Evolutionary conservation across 2,329 filamentous ascomycete genomes (phyloP).

Genomic region (Graphilbum ipis-grandicollis): DNA sequence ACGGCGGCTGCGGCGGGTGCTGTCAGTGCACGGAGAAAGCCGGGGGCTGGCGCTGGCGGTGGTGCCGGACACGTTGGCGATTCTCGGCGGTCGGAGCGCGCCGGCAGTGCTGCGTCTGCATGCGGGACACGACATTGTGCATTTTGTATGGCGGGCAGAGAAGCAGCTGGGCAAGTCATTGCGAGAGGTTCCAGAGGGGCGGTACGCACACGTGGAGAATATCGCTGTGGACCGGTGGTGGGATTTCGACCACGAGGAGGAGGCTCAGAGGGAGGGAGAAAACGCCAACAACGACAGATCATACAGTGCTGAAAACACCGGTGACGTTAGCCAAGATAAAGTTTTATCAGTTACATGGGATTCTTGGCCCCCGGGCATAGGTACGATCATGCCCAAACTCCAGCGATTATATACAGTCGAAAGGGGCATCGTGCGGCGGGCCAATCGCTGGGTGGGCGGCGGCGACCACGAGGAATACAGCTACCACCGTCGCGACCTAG

Average conservation of each 20-base stretch:
- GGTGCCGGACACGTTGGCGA: slow-evolving; percentile 7
- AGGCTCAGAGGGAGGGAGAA: neutral
- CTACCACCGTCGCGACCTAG: too few relatives aligned
- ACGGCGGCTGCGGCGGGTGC: slow-evolving; percentile 2
- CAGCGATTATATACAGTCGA: neutral
- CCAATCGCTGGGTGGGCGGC: neutral
- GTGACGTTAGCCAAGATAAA: too few relatives aligned
- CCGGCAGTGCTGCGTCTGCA: slow-evolving; percentile 6
- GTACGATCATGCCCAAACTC: neutral
- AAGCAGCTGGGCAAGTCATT: neutral
- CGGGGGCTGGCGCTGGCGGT: slow-evolving; percentile 4
- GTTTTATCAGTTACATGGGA: too few relatives aligned
- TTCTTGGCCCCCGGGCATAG: neutral
- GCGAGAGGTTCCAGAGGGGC: too few relatives aligned
- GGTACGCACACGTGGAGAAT: neutral
- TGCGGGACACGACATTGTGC: slow-evolving; percentile 6
- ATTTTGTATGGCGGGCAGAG: neutral
- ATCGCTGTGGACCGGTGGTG: neutral
- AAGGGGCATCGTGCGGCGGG: neutral
- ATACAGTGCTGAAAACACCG: too few relatives aligned
- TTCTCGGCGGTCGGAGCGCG: neutral
- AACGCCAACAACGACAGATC: neutral
- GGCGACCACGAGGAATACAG: neutral
- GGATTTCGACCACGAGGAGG: too few relatives aligned
- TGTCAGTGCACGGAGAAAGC: slow-evolving; percentile 7